These are phyloP conservation scores for Sphaerulina vaccinii DNA, from an alignment of 2,329 filamentous ascomycete species.

Conservation along the genomic window DNA sequence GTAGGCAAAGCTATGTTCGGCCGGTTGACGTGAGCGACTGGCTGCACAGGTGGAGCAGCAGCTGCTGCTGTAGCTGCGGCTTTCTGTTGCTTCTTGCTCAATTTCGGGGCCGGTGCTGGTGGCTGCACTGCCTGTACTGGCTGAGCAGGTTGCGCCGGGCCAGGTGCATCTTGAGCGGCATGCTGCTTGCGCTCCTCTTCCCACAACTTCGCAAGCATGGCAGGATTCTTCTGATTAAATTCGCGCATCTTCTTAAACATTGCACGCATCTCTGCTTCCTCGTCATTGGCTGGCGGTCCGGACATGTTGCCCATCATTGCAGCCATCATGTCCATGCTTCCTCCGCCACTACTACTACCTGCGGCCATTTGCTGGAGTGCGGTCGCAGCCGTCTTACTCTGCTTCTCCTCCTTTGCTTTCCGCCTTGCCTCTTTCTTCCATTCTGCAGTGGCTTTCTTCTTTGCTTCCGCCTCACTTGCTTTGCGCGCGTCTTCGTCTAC, in stretches of 20 bases:
- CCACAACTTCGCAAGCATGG: slow-evolving; percentile 55
- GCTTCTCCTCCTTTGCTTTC: slow-evolving; percentile 32
- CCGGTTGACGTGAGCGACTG: slow-evolving; percentile 1
- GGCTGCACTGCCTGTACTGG: slow-evolving; percentile 5
- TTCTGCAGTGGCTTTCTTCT: slow-evolving; percentile 28
- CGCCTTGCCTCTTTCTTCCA: slow-evolving; percentile 35
- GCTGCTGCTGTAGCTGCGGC: not conserved
- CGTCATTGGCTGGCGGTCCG: slow-evolving; percentile 35
- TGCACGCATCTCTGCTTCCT: slow-evolving; percentile 53
- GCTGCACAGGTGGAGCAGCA: slow-evolving; percentile 1
- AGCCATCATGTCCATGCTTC: slow-evolving; percentile 18
- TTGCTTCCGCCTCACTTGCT: slow-evolving; percentile 26
- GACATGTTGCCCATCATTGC: slow-evolving; percentile 24
- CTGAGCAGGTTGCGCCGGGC: slow-evolving; percentile 13
- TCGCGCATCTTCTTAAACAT: slow-evolving; percentile 60
- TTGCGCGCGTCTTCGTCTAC: slow-evolving; percentile 26
- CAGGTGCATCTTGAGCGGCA: slow-evolving; percentile 13
- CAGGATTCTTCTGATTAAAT: slow-evolving; percentile 56
- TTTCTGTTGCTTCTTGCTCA: slow-evolving; percentile 11
- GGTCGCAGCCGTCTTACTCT: slow-evolving; percentile 33
- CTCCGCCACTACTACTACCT: slow-evolving; percentile 6
- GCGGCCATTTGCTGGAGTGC: slow-evolving; percentile 29
- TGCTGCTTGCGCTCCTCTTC: slow-evolving; percentile 49
- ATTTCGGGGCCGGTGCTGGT: not conserved
- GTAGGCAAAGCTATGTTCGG: slow-evolving; percentile 3